Base-by-base conservation (phyloP, 345 rosid species). In the Cardamine occulta region DNA sequence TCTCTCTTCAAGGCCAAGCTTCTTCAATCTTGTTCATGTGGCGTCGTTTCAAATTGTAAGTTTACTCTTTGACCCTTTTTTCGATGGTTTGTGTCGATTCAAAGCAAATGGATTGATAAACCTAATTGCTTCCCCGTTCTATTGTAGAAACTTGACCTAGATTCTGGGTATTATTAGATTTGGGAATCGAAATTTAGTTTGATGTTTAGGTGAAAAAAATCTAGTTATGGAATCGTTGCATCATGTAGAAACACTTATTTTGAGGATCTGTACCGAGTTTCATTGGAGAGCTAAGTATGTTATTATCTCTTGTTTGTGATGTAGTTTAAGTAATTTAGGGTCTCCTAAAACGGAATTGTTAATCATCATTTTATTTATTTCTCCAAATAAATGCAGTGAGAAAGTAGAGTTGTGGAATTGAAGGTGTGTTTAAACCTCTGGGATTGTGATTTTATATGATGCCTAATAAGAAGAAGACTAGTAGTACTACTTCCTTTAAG, bases 401-500 rank as follows among this genome's bases (percentile, higher is more conserved):
- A n/a, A 54, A 42, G 74, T 42, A 1, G 11, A 55, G 28, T 18
- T 73, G 63, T 61, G 61, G 15, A 14, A 17, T 53, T 63, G 76
- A 52, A 72, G 67, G 17, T 32, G 59, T 12, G 42, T 49, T 23
- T 49, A 4, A 35, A 29, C 4, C 28, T 52, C 42, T 39, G n/a
- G 32, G 68, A 39, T 44, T 65, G 58, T 44, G 45, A 12, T 35
- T n/a, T 15, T 66, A 12, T 37, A 19, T 31, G 32, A 82, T 78
- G 84, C 59, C 79, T 6, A 84, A 75, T 73, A 84, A 78, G 73
- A 62, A 31, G 54, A 47, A 14, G 48, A 42, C 7, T 42, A 59
- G 42, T 39, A 26, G 8, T 1, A 60, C n/a, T 48, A 58, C 42
- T 63, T 66, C 82, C 34, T 12, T 74, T 11, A 85, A 78, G 74